Evolutionary conservation across 2,329 filamentous ascomycete species (phyloP).

Genomic region (Aspergillus sp.): DNA sequence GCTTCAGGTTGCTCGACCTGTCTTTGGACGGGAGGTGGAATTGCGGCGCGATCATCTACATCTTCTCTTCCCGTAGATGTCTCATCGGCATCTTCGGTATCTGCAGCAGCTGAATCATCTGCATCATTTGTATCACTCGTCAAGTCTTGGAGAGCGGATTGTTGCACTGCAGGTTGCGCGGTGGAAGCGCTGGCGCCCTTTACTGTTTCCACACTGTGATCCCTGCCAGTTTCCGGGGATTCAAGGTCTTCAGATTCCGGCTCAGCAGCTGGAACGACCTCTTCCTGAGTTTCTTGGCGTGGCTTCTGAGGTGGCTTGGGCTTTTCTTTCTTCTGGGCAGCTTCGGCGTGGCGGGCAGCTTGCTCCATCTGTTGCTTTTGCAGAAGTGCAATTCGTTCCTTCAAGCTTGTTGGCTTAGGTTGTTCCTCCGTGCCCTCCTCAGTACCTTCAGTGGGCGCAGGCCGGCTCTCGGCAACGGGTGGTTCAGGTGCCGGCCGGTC

Average conservation of each 20-base stretch:
- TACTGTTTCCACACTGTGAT: slow-evolving; percentile 36
- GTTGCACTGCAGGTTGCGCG: slow-evolving; percentile 32
- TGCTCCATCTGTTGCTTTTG: slow-evolving; percentile 94
- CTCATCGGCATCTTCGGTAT: slow-evolving; percentile 63
- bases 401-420: slow-evolving; percentile 88
- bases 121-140: slow-evolving; percentile 65
- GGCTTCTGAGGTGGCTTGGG: slow-evolving; percentile 75
- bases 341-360: slow-evolving; percentile 76
- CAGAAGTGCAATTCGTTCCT: slow-evolving; percentile 89
- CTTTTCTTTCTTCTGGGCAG: slow-evolving; percentile 80
- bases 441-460: slow-evolving; percentile 43
- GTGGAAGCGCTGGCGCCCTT: slow-evolving; percentile 36
- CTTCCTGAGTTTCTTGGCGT: slow-evolving; percentile 48
- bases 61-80: slow-evolving; percentile 72
- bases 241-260: slow-evolving; percentile 31
- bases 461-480: slow-evolving; percentile 32
- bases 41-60: slow-evolving; percentile 57
- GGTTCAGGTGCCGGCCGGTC: slow-evolving; percentile 35
- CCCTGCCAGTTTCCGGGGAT: slow-evolving; percentile 33
- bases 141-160: slow-evolving; percentile 50
- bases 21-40: slow-evolving; percentile 10
- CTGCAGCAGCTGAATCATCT: slow-evolving; percentile 63
- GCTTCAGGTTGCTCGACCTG: slow-evolving; percentile 8
- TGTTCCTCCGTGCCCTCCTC: slow-evolving; percentile 67
- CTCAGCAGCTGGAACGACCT: slow-evolving; percentile 25